Percentiles rank a stretch among this genome's conserved stretches.
Evolutionary conservation across 345 rosid species (phyloP).

Genomic region (Eucalyptus tenuipes): DNA sequence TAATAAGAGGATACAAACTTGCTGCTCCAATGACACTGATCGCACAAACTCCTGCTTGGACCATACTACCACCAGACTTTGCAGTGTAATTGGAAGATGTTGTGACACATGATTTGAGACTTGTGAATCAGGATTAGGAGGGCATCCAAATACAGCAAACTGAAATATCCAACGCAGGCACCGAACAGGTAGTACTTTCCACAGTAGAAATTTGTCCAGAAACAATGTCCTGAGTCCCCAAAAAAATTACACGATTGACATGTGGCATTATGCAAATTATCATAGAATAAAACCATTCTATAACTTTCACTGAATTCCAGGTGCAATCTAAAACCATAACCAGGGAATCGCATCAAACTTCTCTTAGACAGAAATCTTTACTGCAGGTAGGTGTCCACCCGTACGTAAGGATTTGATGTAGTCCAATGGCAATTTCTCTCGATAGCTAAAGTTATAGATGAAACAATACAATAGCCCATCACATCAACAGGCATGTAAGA

Average conservation of each 20-base stretch:
- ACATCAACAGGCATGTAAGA: not conserved
- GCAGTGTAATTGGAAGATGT: conserved; percentile 46
- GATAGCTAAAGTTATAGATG: not conserved
- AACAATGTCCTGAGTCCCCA: conserved; percentile 55
- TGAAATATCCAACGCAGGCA: conserved; percentile 92
- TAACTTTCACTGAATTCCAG: not conserved
- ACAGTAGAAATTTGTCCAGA: conserved; percentile 76
- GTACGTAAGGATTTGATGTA: not conserved
- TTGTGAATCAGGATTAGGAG: conserved; percentile 36
- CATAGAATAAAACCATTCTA: not conserved
- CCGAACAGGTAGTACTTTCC: conserved; percentile 86
- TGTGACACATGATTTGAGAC: conserved; percentile 18
- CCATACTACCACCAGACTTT: conserved; percentile 61
- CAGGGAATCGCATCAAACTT: not conserved
- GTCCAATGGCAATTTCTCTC: not conserved
- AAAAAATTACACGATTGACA: not conserved
- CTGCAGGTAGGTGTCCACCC: not conserved
- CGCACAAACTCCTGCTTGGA: conserved; percentile 68
- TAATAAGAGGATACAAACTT: conserved; percentile 76
- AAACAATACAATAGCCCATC: not conserved
- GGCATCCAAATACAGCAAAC: conserved; percentile 64
- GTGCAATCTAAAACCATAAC: not conserved
- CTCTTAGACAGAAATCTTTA: not conserved
- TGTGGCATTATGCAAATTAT: not conserved
- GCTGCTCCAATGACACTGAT: conserved; percentile 77